These are phyloP conservation scores for Arabis alpina DNA, from an alignment of 345 rosid genomes.

Conservation along the genomic window DNA sequence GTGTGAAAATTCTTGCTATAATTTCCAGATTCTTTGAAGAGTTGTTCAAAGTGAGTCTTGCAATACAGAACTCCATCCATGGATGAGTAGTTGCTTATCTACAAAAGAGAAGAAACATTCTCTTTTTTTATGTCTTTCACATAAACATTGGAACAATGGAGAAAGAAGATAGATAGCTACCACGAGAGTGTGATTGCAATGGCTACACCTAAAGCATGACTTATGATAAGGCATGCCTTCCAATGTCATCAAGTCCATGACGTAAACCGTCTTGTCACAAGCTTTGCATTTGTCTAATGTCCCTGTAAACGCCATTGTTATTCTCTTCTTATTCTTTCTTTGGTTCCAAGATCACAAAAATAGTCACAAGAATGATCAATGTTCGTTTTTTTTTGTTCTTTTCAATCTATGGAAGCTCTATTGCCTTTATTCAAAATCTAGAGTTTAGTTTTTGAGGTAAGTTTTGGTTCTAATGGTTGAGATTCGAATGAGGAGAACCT, in stretches of 20 bases:
- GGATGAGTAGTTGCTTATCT: conserved; percentile 97
- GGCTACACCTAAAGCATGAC: conserved; percentile 92
- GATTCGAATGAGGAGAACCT: conserved; percentile 43
- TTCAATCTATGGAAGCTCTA: not conserved
- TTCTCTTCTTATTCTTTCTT: conserved; percentile 15
- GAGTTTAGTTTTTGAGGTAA: conserved; percentile 12
- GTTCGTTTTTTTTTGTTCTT: not conserved
- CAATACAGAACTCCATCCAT: conserved; percentile 97
- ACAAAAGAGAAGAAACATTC: not conserved
- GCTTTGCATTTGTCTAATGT: conserved; percentile 93
- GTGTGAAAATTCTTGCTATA: conserved; percentile 90
- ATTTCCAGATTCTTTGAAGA: conserved; percentile 96
- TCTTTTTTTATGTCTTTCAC: not conserved
- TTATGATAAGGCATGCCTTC: conserved; percentile 95
- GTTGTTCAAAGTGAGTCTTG: conserved; percentile 93
- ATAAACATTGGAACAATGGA: conserved; percentile 31
- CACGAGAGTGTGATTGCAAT: conserved; percentile 90
- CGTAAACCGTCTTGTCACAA: conserved; percentile 89
- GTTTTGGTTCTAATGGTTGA: conserved; percentile 35
- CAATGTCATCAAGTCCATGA: conserved; percentile 77
- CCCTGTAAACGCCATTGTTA: conserved; percentile 77
- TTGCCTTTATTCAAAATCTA: conserved; percentile 17
- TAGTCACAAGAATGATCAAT: conserved; percentile 1
- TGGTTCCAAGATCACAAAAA: conserved; percentile 13
- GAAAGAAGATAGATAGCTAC: conserved; percentile 52